Base-by-base conservation (phyloP, 2,329 filamentous ascomycete species). In the Calycina herbarum region DNA sequence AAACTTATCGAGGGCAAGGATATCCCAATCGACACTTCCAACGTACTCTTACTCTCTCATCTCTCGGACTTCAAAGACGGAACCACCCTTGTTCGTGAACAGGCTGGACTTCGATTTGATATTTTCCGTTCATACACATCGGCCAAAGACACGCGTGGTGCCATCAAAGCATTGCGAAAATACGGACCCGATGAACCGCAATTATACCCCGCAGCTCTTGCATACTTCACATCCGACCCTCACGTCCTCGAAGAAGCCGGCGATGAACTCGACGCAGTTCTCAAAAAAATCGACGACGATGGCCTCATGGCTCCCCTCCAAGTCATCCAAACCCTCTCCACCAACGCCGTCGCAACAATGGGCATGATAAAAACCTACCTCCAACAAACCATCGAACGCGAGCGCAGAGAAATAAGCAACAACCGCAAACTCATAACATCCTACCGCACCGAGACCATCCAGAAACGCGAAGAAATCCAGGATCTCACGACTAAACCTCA, bases 41-140 rank as follows among this genome's bases (percentile, higher is more conserved):
- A 96, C 73, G 92, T 99, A 15, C 85, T 99, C 0, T 83, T 99
- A 0, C 84, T 99, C 2, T 99, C 96, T 0, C 93, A 98, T 74
- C 82, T 99, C 3, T 94, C 94, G 3, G 87, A 93, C 72, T 99
- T 98, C 80, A 85, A 86, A 57, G 93, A 96, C 73, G 95, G 95
- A 20, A 97, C 93, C 0, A 92, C 93, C 1, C 85, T 99, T 1
- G 94, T 99, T 64, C 92, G 94, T 71, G 95, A 99, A 79, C 92
- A 97, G 75, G 92, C 96, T 66, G 93, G 94, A 24, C 85, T 99
- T 2, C 85, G 92, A 54, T 95, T 94, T 64, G 95, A 99, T 78
- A 98, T 99, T 66, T 98, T 99, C 81, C 89, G 95, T 59, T 97
- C 94, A 0, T 97, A 96, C 76, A 97, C 94, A 1, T 88, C 93